Evolutionary conservation across 2,329 filamentous ascomycete genomes (phyloP), one percentile per base, ranked within the genome.

Genomic region (Talaromyces marneffei): DNA sequence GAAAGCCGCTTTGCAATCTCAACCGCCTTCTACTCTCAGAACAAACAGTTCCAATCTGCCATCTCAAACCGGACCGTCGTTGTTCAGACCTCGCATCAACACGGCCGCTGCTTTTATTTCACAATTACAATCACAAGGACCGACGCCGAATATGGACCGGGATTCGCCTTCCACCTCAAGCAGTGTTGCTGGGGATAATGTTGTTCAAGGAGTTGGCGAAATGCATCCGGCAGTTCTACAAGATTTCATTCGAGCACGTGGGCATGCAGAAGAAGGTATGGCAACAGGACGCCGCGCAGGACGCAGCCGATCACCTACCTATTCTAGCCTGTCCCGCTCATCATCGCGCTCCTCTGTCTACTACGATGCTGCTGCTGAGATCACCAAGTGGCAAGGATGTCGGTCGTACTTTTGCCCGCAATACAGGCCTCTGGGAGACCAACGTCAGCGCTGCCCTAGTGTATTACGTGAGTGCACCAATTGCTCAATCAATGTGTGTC

Each of bases 341-440:
- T 74, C 74, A n/a, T 75, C 77, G 1, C 75, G 73, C 18, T 68
- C 74, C 2, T 75, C 76, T 25, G 66, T 70, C 5, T 71, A 73
- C 62, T 75, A 72, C 63, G 71, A 78, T 55, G 71, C 74, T 27
- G 63, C 74, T 3, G 64, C 71, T n/a, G 73, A 75, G 37, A 65
- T 69, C 6, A 70, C 71, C 7, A 73, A 68, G 60, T 80, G 79
- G 79, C 74, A 75, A 67, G 79, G 78, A 18, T 81, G 79, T 63
- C 76, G 78, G 60, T 78, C 79, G 8, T 78, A 80, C 63, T 79
- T 79, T 65, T 81, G 79, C 61, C 77, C 78, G 0, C 71, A 74
- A 37, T 75, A 72, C 57, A 75, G 77, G 40, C 68, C 74, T 4
- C 66, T 77, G 12, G 76, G 77, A 10, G 79, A 81, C 63, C 77